Evolutionary conservation across 495 filamentous ascomycete species (phyloP).

Genomic region (Cairneyella variabilis): DNA sequence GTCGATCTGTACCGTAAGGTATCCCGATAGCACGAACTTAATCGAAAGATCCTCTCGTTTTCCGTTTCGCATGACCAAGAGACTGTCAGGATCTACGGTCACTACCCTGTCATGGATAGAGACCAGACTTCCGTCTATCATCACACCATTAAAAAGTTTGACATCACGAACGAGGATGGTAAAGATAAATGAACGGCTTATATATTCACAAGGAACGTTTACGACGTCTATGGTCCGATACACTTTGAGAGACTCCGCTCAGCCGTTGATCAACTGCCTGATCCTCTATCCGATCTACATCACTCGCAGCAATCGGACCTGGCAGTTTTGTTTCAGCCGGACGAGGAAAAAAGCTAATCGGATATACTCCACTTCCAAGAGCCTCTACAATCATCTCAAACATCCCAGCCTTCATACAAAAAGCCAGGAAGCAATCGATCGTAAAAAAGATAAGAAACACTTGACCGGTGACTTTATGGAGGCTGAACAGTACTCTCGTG

Average conservation of each 20-base stretch:
- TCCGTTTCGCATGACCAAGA: slow-evolving; percentile 43
- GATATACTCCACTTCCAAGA: too few relatives aligned
- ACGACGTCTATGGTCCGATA: slow-evolving; percentile 36
- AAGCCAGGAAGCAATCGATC: too few relatives aligned
- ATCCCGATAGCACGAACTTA: slow-evolving; percentile 32
- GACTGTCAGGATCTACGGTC: slow-evolving; percentile 35
- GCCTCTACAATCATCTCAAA: too few relatives aligned
- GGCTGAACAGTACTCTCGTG: not conserved
- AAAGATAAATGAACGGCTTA: slow-evolving; percentile 36
- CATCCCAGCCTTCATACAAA: too few relatives aligned
- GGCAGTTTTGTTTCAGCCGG: too few relatives aligned
- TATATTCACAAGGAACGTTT: slow-evolving; percentile 37
- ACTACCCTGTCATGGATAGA: slow-evolving; percentile 32
- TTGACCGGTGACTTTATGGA: not conserved
- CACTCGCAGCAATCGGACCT: too few relatives aligned
- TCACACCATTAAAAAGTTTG: slow-evolving; percentile 25
- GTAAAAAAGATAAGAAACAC: too few relatives aligned
- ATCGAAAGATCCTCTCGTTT: slow-evolving; percentile 41
- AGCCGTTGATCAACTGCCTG: slow-evolving; percentile 9
- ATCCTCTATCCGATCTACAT: too few relatives aligned
- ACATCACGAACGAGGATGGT: slow-evolving; percentile 30
- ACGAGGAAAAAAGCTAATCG: too few relatives aligned
- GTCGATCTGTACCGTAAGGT: slow-evolving; percentile 32
- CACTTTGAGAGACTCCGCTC: slow-evolving; percentile 39
- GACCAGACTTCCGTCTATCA: slow-evolving; percentile 31